Evolutionary conservation across 805 yeast genomes (phyloP), one percentile per base, ranked within the genome.

Genomic region (Candida adriatica): DNA sequence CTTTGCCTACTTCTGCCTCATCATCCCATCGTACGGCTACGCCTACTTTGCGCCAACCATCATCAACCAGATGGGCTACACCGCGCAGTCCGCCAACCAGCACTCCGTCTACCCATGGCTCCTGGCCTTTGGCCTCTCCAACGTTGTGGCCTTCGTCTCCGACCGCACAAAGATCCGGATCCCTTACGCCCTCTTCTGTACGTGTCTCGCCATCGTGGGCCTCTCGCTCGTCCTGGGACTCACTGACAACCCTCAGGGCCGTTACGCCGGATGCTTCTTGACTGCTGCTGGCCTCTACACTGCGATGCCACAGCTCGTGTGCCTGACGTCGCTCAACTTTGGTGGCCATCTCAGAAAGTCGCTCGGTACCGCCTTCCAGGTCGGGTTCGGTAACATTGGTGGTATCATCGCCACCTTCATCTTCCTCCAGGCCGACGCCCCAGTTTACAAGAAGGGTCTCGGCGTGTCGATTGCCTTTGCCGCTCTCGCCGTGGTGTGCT

Each of bases 81-180:
- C 84, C 3, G 77, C 84, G 3, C 79, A 75, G 46, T 63, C 70
- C 34, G 90, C 94, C 8, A 86, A 86, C 55, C 70, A 79, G 34
- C 79, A 78, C 58, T 80, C 94, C 0, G 83, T 86, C 29, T 87
- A 85, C 43, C 94, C 95, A 14, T 86, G 94, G 88, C 64, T 83
- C 25, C 60, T 68, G 18, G 83, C 94, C 0, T 80, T 85, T 49
- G 86, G 79, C 6, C 60, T 70, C 20, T 70, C 79, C 26, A 75
- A 79, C 58, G 46, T 72, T 4, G 41, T 69, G n/a, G 90, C 94
- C 0, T 59, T 64, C 37, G 40, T 66, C 35, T 79, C 92, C 1
- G 95, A 85, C 52, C 55, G 49, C 28, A 32, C 59, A 15, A 61
- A 68, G 38, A 48, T 51, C 28, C 65, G 86, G 58, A 51, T 68